Percentiles rank a stretch among this genome's conserved stretches.
Evolutionary conservation across 2,329 filamentous ascomycete genomes (phyloP).

Genomic region (Cladophialophora psammophila): DNA sequence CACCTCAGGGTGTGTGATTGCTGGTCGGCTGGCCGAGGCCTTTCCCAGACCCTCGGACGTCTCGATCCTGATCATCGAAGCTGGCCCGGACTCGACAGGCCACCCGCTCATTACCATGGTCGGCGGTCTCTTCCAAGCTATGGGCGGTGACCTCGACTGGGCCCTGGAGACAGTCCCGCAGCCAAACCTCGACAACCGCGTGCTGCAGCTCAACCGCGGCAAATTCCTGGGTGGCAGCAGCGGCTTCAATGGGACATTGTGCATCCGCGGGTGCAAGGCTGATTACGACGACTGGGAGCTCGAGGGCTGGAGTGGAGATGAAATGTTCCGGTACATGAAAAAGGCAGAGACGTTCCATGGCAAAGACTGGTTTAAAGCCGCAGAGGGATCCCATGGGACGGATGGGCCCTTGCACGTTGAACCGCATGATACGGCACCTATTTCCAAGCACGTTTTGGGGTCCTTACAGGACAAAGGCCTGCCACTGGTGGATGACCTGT

Average conservation of each 20-base stretch:
- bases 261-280: slow-evolving; percentile 52
- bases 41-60: slow-evolving; percentile 40
- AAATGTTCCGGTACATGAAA: slow-evolving; percentile 65
- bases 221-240: slow-evolving; percentile 53
- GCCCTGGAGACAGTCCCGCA: slow-evolving; percentile 53
- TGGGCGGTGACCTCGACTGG: slow-evolving; percentile 54
- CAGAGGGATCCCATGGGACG: slow-evolving; percentile 57
- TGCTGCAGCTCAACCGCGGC: slow-evolving; percentile 50
- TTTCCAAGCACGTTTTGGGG: slow-evolving; percentile 62
- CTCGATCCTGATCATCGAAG: slow-evolving; percentile 55
- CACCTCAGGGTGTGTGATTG: slow-evolving; percentile 57
- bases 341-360: slow-evolving; percentile 65
- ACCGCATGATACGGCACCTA: slow-evolving; percentile 65
- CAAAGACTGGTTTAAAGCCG: slow-evolving; percentile 64
- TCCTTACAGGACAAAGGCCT: slow-evolving; percentile 63
- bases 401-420: slow-evolving; percentile 62
- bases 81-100: slow-evolving; percentile 54
- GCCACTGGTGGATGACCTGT: slow-evolving; percentile 66
- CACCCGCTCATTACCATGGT: slow-evolving; percentile 59
- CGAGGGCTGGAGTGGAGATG: slow-evolving; percentile 59
- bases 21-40: slow-evolving; percentile 56
- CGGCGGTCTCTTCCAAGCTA: slow-evolving; percentile 56
- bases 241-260: slow-evolving; percentile 54
- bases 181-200: slow-evolving; percentile 48
- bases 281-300: slow-evolving; percentile 65